Evolutionary conservation across 2,329 filamentous ascomycete genomes (phyloP).

Genomic region (Aspergillus brasiliensis): DNA sequence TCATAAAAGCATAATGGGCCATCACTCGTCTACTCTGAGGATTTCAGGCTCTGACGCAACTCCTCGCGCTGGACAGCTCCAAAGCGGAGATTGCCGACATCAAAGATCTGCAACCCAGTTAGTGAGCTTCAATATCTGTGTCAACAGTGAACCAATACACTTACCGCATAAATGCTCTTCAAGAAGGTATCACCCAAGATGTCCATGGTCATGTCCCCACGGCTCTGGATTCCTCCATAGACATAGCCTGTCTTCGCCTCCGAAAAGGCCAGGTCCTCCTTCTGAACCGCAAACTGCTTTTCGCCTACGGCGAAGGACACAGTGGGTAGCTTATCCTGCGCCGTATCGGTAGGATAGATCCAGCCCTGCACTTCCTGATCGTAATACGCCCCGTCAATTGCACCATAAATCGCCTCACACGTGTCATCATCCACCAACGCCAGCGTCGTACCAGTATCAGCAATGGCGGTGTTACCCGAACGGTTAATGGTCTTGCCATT

Average conservation of each 20-base stretch:
- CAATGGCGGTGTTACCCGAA: conserved; percentile 65
- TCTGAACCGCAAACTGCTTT: conserved; percentile 62
- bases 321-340: conserved; percentile 57
- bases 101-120: conserved; percentile 55
- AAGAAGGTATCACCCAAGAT: conserved; percentile 67
- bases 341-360: conserved; percentile 59
- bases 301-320: conserved; percentile 66
- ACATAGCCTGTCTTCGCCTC: conserved; percentile 57
- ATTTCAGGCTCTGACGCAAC: conserved; percentile 4
- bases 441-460: conserved; percentile 72
- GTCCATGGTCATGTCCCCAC: conserved; percentile 61
- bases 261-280: conserved; percentile 64
- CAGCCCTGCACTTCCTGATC: conserved; percentile 63
- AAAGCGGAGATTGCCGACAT: conserved; percentile 62
- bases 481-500: conserved; percentile 57
- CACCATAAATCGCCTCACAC: conserved; percentile 63
- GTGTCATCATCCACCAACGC: conserved; percentile 64
- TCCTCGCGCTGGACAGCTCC: conserved; percentile 54
- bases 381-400: conserved; percentile 64
- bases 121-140: background rate
- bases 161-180: conserved; percentile 65
- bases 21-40: background rate
- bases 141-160: conserved; percentile 24
- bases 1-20: background rate
- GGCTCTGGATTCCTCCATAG: conserved; percentile 68